Evolutionary conservation across 345 rosid species (phyloP).

Genomic region (Camelina laxa): DNA sequence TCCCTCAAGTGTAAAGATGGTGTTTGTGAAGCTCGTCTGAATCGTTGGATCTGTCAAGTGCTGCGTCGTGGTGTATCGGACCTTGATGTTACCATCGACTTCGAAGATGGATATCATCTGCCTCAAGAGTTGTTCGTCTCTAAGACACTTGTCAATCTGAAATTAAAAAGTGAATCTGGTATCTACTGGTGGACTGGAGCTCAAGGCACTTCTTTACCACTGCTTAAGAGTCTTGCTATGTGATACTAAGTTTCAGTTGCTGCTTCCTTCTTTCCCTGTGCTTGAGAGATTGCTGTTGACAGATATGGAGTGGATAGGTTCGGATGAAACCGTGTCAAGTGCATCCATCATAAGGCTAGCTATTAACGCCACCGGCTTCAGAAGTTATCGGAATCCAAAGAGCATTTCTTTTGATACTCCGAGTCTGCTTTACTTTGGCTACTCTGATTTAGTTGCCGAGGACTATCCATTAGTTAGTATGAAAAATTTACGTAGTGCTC

Average conservation of each 20-base stretch:
- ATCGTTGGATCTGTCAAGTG: conserved; percentile 11
- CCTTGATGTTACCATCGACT: conserved; percentile 15
- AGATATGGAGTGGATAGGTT: background rate
- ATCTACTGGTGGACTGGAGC: conserved; percentile 14
- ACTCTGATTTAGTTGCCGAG: conserved; percentile 27
- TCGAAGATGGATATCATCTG: background rate
- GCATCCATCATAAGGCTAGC: background rate
- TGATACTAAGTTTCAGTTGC: background rate
- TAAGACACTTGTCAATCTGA: background rate
- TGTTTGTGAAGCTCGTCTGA: background rate
- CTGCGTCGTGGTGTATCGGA: conserved; percentile 11
- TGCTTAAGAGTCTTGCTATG: conserved; percentile 7
- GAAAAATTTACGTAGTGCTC: background rate
- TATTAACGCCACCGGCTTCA: background rate
- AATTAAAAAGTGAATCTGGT: background rate
- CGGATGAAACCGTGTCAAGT: conserved; percentile 4
- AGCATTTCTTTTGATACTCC: conserved; percentile 31
- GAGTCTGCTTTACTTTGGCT: background rate
- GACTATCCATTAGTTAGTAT: conserved; percentile 32
- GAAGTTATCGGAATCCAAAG: background rate
- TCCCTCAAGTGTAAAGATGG: conserved; percentile 19
- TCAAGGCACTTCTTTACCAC: background rate
- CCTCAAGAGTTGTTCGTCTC: conserved; percentile 30
- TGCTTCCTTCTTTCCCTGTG: conserved; percentile 26
- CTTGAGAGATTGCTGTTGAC: background rate